Base-by-base conservation (phyloP, 1,284 basidiomycete genomes). In the Pholiota adiposa region DNA sequence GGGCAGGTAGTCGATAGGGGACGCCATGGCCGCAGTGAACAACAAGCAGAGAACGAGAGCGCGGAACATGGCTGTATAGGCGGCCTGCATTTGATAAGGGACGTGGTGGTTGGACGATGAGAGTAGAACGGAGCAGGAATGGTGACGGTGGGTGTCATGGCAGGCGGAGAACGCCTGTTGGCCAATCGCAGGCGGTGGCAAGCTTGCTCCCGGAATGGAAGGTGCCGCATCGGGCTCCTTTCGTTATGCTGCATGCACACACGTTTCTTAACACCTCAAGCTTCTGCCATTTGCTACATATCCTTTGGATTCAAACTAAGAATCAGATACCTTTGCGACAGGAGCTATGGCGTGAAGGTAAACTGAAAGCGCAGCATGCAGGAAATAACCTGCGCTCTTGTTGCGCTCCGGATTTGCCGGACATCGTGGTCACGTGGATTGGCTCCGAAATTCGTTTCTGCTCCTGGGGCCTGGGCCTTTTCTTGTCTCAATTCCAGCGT, bases 21-120 rank as follows among this genome's bases (percentile, higher is more conserved):
- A 62, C 33, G 67, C 68, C 19, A 58, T 21, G n/a, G 60, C 56
- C 16, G 64, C 46, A 52, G 52, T 56, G 23, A 67, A 7, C 48
- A 67, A 54, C 16, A 57, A 67, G 54, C 52, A 61, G 55, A 68
- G 59, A 12, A 67, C 31, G 46, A 69, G 58, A 51, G 64, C 43
- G 43, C 43, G 43, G 53, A 59, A 63, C 66, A 70, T 65, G 25
- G 60, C 25, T 51, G 23, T 51, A 31, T 51, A 33, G 44, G 34
- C 16, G 14, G 21, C 31, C 14, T 48, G 21, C 31, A 34, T 33
- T 23, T 25, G 31, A 23, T 36, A 25, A 33, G 31, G 50, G 34
- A 34, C 49, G 50, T 58, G 54, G 60, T 51, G 62, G 50, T 59
- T 54, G 51, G 52, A 51, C 25, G 48, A 62, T 21, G 53, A 54